Conservation (phyloP, 495 filamentous ascomycete species). For the Extremus antarcticus region DNA sequence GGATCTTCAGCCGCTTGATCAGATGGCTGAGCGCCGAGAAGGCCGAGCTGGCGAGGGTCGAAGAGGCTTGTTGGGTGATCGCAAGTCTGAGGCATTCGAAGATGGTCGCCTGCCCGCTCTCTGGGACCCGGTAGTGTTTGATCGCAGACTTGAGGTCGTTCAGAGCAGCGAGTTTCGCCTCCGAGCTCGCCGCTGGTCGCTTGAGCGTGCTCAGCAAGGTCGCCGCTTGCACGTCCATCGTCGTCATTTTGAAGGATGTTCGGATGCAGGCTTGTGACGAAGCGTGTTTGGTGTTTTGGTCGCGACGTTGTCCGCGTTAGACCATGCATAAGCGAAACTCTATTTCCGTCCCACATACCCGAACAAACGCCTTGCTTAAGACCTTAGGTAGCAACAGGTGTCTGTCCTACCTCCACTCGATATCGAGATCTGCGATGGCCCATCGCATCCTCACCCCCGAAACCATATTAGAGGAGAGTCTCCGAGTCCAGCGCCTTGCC, state of each 20-base stretch:
- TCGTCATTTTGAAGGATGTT: not conserved
- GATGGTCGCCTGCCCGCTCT: conserved; percentile 54
- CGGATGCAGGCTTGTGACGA: not conserved
- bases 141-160: conserved; percentile 71
- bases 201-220: conserved; percentile 57
- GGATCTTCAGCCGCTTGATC: conserved; percentile 67
- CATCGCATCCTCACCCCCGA: too few species aligned
- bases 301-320: not conserved
- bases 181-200: conserved; percentile 53
- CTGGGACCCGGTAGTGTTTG: conserved; percentile 78
- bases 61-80: conserved; percentile 56
- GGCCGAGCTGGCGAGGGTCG: conserved; percentile 55
- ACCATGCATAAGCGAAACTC: too few species aligned
- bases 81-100: conserved; percentile 63
- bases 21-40: conserved; percentile 81
- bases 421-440: too few species aligned
- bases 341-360: too few species aligned
- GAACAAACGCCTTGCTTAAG: too few species aligned
- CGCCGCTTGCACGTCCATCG: conserved; percentile 50
- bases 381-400: too few species aligned
- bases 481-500: too few species aligned
- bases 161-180: conserved; percentile 59
- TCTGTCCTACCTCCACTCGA: too few species aligned
- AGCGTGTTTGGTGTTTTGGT: not conserved
- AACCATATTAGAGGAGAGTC: too few species aligned